Conservation (phyloP, 495 filamentous ascomycete genomes). For the Penicillium waksmanii region DNA sequence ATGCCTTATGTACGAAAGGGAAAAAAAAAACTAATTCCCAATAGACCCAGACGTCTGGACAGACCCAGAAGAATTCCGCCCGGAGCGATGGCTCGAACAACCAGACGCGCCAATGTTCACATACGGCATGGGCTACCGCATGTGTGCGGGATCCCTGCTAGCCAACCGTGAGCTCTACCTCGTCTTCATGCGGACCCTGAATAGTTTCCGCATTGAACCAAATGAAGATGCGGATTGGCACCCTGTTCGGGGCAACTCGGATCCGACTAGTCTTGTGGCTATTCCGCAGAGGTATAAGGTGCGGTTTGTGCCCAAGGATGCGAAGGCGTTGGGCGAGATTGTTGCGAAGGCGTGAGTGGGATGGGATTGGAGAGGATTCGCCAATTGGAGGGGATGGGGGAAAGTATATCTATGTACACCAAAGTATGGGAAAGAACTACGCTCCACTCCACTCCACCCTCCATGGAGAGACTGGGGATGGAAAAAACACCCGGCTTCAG, state of each 20-base stretch:
- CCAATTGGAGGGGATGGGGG: not conserved
- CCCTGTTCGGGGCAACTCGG: conserved; percentile 57
- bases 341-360: conserved; percentile 19
- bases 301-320: conserved; percentile 56
- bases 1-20: not conserved
- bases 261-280: conserved; percentile 61
- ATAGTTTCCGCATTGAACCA: conserved; percentile 59
- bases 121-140: conserved; percentile 66
- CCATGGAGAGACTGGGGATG: no score
- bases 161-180: conserved; percentile 69
- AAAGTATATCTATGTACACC: not conserved
- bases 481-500: no score
- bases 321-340: conserved; percentile 38
- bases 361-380: no score
- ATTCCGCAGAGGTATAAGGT: conserved; percentile 60
- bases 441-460: no score
- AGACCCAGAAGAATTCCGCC: conserved; percentile 61
- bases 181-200: conserved; percentile 63
- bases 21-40: not conserved
- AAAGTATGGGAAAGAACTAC: no score
- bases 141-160: conserved; percentile 66
- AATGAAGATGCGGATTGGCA: conserved; percentile 54
- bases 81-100: conserved; percentile 65
- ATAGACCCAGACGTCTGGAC: conserved; percentile 59
- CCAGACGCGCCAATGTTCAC: conserved; percentile 65